phyloP scores from a whole-genome alignment of 106 monocot species.

The Dioscorea alata region DNA sequence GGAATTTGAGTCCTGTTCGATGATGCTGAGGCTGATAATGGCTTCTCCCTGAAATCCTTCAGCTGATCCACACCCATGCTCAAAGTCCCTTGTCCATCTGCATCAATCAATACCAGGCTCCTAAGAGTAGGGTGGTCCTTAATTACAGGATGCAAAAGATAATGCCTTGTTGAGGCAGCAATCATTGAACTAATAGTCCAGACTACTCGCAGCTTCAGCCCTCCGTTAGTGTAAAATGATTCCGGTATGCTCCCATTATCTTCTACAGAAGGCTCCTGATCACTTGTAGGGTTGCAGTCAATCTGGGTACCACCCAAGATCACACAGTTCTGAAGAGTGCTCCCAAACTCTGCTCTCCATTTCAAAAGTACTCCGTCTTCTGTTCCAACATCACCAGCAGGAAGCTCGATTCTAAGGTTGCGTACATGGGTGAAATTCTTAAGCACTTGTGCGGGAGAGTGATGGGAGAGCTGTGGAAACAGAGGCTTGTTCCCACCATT shows the following conservation, averaged over 20 bases:
- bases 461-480: slow-evolving; percentile 71
- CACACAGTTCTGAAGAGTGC: slow-evolving; percentile 80
- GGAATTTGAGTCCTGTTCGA: slow-evolving; percentile 74
- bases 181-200: slow-evolving; percentile 90
- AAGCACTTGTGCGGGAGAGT: slow-evolving; percentile 72
- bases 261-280: slow-evolving; percentile 25
- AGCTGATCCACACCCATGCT: slow-evolving; percentile 60
- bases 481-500: slow-evolving; percentile 42
- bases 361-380: slow-evolving; percentile 77
- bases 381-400: slow-evolving; percentile 75
- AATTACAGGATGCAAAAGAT: slow-evolving; percentile 59
- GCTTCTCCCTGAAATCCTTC: slow-evolving; percentile 81
- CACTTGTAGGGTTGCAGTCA: slow-evolving; percentile 22
- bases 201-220: slow-evolving; percentile 74
- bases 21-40: slow-evolving; percentile 56
- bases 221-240: slow-evolving; percentile 84
- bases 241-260: slow-evolving; percentile 84
- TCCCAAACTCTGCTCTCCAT: slow-evolving; percentile 86
- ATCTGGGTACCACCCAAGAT: slow-evolving; percentile 66
- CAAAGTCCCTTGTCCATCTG: slow-evolving; percentile 73
- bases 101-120: slow-evolving; percentile 69
- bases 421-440: slow-evolving; percentile 63
- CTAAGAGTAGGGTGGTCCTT: slow-evolving; percentile 72
- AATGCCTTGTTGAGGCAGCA: slow-evolving; percentile 80
- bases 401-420: slow-evolving; percentile 61